Evolutionary conservation across 129 eudicot species (phyloP).

Genomic region (Pittosporum tobira): DNA sequence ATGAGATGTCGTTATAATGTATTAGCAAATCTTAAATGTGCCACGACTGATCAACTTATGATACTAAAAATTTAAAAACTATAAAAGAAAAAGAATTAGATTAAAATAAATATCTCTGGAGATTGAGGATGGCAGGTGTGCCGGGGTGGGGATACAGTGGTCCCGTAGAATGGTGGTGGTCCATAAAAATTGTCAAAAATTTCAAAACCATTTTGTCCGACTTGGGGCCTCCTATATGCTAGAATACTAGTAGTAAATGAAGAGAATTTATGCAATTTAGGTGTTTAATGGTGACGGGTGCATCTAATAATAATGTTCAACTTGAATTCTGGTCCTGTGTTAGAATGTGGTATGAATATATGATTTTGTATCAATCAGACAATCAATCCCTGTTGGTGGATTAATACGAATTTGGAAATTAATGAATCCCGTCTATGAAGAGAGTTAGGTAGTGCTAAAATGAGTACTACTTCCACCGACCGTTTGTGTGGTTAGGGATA

Average conservation of each 20-base stretch:
- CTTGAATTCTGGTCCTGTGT: no score
- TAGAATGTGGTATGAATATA: no score
- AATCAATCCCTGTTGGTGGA: no score
- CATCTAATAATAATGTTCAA: no score
- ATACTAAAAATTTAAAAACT: background rate
- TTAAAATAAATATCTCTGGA: background rate
- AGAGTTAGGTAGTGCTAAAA: no score
- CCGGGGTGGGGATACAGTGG: conserved; percentile 9
- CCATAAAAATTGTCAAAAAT: background rate
- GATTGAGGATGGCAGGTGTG: background rate
- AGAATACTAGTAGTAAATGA: no score
- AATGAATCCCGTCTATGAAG: no score
- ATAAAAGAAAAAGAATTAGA: background rate
- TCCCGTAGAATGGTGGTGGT: conserved; percentile 3
- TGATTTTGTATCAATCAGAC: no score
- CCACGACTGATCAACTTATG: background rate
- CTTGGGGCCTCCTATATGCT: background rate
- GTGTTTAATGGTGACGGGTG: no score
- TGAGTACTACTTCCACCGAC: no score
- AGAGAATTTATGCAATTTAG: background rate
- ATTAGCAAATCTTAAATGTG: conserved; percentile 5
- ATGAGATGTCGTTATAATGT: background rate
- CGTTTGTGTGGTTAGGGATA: no score
- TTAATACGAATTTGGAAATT: no score
- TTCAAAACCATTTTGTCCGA: conserved; percentile 1